Evolutionary conservation across 148 eudicot species (phyloP), one percentile per base, ranked within the genome.

Genomic region (Talinum fruticosum): DNA sequence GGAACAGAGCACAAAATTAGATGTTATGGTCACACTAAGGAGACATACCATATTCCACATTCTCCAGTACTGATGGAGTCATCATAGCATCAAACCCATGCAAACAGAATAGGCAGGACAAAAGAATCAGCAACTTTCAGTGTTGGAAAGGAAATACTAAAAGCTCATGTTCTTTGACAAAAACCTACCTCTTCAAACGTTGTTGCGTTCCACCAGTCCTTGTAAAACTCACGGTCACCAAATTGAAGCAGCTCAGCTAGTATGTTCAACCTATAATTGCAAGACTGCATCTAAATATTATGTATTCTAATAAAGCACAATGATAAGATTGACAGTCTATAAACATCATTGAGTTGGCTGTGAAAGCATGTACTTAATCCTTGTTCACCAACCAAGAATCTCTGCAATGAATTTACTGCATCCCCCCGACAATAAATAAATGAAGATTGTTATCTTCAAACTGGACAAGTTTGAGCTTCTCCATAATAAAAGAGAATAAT

Each of bases 191-290:
- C 99, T 82, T 95, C 99, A 77, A 93, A 87, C 38, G 99, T 89
- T 85, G 89, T 85, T 57, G 99, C 99, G 82, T 95, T 95, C 99
- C 99, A 95, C 99, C 99, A 95, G 84, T 95, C 97, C 82, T 92
- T 95, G 85, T 95, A 95, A 80, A 95, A 95, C 83, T 95, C 99
- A 81, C 99, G 99, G 76, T 95, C 99, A 80, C 99, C 99, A 84
- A 95, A 95, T 35, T 86, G 79, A 45, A 93, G 94, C 82, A 95
- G 88, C 84, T 95, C 99, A 24, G 97, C 99, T 79, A 95, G 90
- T 86, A 95, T 95, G 75, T 95, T 95, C 73, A 95, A 79, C 99
- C 99, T 95, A 82, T 18, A 83, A 54, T 66, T 10, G 30, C 23
- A 76, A 71, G 41, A 65, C 30, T 37, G 78, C 75, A 76, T 66